Evolutionary conservation across 768 basidiomycete genomes (phyloP).

Genomic region (Cyclocybe cylindracea): DNA sequence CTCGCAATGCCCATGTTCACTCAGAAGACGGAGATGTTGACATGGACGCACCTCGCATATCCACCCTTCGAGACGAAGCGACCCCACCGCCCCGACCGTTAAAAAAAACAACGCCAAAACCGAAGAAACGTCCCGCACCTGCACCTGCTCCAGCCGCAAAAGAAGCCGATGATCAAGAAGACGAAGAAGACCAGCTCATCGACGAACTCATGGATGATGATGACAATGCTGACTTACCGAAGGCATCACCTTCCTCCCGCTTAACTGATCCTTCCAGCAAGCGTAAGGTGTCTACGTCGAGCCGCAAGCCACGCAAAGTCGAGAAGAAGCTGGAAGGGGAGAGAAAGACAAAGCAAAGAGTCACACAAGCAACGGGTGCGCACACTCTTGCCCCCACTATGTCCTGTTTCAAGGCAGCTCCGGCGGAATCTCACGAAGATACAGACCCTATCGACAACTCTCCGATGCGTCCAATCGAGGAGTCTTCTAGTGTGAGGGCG

Average conservation of each 20-base stretch:
- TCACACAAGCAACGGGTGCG: conserved; percentile 33
- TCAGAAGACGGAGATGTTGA: conserved; percentile 49
- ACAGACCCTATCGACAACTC: conserved; percentile 25
- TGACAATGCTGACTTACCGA: conserved; percentile 30
- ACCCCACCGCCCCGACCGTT: conserved; percentile 57
- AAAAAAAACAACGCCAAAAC: conserved; percentile 18
- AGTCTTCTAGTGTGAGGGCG: conserved; percentile 36
- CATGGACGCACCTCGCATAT: conserved; percentile 85
- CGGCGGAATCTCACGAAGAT: conserved; percentile 38
- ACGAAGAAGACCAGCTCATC: conserved; percentile 79
- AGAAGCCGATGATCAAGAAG: conserved; percentile 64
- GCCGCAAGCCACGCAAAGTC: conserved; percentile 54
- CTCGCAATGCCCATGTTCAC: conserved; percentile 24
- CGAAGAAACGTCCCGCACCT: conserved; percentile 19
- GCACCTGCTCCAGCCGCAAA: conserved; percentile 14
- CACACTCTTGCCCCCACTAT: conserved; percentile 39
- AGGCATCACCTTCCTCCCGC: conserved; percentile 32
- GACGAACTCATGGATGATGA: conserved; percentile 71
- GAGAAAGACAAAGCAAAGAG: conserved; percentile 48
- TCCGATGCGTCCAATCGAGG: conserved; percentile 22
- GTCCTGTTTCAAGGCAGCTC: conserved; percentile 42
- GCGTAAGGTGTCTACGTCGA: conserved; percentile 45
- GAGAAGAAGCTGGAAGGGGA: conserved; percentile 48
- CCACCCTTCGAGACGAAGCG: conserved; percentile 71
- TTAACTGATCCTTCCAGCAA: conserved; percentile 42